Conservation (phyloP, 441 rosid genomes). For the Kokia cookei region DNA sequence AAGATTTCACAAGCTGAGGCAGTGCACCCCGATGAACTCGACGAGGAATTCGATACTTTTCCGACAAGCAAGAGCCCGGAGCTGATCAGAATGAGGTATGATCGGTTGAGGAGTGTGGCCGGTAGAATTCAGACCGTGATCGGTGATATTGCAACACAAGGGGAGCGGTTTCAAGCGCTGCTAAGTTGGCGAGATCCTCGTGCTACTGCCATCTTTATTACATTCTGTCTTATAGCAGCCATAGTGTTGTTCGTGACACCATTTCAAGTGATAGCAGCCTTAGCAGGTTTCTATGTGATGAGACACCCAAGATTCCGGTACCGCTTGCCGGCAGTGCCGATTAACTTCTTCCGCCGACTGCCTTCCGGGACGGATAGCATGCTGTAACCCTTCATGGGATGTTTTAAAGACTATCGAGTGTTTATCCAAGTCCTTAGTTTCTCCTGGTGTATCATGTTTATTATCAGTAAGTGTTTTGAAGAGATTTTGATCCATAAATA, state of each 20-base stretch:
- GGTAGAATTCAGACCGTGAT: slow-evolving; percentile 88
- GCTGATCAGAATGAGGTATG: slow-evolving; percentile 81
- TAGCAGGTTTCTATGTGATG: slow-evolving; percentile 75
- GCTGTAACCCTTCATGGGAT: slow-evolving; percentile 35
- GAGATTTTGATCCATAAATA: neutral
- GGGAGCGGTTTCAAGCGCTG: slow-evolving; percentile 77
- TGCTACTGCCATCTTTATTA: slow-evolving; percentile 59
- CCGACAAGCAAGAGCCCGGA: slow-evolving; percentile 73
- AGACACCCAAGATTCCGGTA: slow-evolving; percentile 90
- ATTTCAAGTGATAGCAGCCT: slow-evolving; percentile 63
- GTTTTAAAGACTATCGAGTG: slow-evolving; percentile 11
- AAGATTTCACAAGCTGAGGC: slow-evolving; percentile 89
- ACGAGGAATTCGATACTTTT: slow-evolving; percentile 90
- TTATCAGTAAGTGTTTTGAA: neutral
- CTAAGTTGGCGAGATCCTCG: slow-evolving; percentile 97
- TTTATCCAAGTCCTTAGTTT: neutral
- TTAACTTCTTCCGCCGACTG: slow-evolving; percentile 89
- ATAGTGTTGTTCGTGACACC: slow-evolving; percentile 82
- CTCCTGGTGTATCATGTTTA: neutral
- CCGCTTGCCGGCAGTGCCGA: slow-evolving; percentile 69
- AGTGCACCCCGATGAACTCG: slow-evolving; percentile 82
- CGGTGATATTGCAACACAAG: slow-evolving; percentile 92
- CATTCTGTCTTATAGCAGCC: slow-evolving; percentile 72
- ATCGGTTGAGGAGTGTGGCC: slow-evolving; percentile 78
- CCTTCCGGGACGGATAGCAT: slow-evolving; percentile 83